phyloP scores from a whole-genome alignment of 805 yeast genomes.

The Jamesozyma rosinii region DNA sequence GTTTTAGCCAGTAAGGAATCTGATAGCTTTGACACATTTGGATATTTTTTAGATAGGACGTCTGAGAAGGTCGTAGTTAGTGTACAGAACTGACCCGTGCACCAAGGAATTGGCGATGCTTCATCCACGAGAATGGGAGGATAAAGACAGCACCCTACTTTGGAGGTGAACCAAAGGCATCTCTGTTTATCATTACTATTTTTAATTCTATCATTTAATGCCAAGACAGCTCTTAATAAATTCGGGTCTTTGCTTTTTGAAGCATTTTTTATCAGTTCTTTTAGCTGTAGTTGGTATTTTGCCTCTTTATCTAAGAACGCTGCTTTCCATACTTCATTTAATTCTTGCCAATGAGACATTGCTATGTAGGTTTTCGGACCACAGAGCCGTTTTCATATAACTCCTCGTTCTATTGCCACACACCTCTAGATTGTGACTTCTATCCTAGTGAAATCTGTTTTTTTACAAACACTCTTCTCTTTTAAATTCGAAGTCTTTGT shows the following conservation, averaged over 20 bases:
- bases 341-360: constrained; percentile 4
- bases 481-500: too few species aligned
- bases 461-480: too few species aligned
- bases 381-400: too few species aligned
- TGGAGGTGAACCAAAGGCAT: constrained; percentile 22
- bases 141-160: constrained; percentile 11
- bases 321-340: constrained; percentile 6
- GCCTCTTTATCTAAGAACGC: constrained; percentile 1
- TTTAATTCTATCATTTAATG: constrained; percentile 10
- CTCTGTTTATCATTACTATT: constrained; percentile 7
- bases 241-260: constrained; percentile 9
- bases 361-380: too few species aligned
- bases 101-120: constrained; percentile 20
- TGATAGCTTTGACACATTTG: not conserved
- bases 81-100: constrained; percentile 1
- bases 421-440: too few species aligned
- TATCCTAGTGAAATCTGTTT: too few species aligned
- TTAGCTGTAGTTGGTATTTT: not conserved
- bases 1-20: too few species aligned
- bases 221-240: constrained; percentile 9
- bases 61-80: not conserved
- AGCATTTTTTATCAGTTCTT: constrained; percentile 1
- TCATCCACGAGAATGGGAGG: constrained; percentile 20
- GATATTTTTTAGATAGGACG: constrained; percentile 7
- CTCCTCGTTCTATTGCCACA: too few species aligned